Percentiles rank a stretch among this genome's conserved stretches.
These are phyloP conservation scores for Monosporascus sp. DNA, from an alignment of 2,329 filamentous ascomycete genomes.

Conservation along the genomic window DNA sequence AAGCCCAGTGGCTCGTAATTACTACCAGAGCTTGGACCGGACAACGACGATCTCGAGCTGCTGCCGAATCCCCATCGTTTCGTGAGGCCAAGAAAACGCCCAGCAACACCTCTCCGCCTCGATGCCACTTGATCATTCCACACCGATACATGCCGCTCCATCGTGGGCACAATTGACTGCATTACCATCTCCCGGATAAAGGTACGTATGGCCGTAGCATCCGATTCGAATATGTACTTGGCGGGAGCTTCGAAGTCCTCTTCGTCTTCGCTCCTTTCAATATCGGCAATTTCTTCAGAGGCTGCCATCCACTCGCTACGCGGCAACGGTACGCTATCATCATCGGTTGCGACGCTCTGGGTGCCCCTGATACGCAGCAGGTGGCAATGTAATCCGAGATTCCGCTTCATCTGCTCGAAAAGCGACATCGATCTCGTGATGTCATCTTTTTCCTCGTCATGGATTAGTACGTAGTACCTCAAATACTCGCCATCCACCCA, in stretches of 20 bases:
- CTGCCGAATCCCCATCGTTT: constrained; percentile 84
- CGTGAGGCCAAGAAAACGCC: constrained; percentile 90
- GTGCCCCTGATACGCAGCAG: constrained; percentile 78
- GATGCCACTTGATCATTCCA: constrained; percentile 99
- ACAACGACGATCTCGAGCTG: constrained; percentile 54
- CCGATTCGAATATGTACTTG: constrained; percentile 84
- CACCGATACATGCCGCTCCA: constrained; percentile 84
- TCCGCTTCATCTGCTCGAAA: constrained; percentile 99
- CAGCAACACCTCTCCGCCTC: constrained; percentile 77
- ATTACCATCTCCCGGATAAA: constrained; percentile 94
- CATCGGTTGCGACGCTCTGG: constrained; percentile 82
- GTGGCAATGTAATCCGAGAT: constrained; percentile 93
- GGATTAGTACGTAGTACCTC: constrained; percentile 91
- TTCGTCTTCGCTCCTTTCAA: constrained; percentile 61
- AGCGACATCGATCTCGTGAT: constrained; percentile 82
- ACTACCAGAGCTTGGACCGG: constrained; percentile 42
- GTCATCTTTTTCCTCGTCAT: constrained; percentile 93
- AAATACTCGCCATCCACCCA: constrained; percentile 93
- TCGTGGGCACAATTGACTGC: constrained; percentile 89
- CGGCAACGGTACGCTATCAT: constrained; percentile 79
- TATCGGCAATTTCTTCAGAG: constrained; percentile 72
- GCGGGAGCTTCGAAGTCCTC: constrained; percentile 67
- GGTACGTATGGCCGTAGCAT: constrained; percentile 78
- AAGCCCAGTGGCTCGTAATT: constrained; percentile 81
- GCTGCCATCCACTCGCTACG: constrained; percentile 86